Conservation (phyloP, 192 early-diverging fungal species). For the Umbelopsis sp. region DNA sequence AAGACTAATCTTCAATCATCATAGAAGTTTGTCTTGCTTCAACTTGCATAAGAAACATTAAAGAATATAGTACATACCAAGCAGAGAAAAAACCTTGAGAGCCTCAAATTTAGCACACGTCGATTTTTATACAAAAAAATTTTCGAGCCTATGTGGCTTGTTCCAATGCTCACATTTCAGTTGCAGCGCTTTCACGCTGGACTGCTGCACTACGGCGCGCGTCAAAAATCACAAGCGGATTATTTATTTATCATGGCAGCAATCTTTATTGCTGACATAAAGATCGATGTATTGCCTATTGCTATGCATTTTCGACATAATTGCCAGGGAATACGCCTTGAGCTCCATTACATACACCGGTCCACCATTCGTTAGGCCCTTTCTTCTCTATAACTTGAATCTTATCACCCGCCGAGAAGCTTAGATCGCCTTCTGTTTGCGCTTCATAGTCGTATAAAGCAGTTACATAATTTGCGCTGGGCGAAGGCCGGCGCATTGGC, state of each 20-base stretch:
- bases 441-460: conserved; percentile 83
- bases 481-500: conserved; percentile 31
- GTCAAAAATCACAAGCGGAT: too few relatives aligned
- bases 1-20: conserved; percentile 24
- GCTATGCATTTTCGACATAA: conserved; percentile 4
- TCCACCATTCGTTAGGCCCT: conserved; percentile 79
- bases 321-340: conserved; percentile 78
- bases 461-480: conserved; percentile 49
- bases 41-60: not conserved
- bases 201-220: too few relatives aligned
- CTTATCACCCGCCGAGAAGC: conserved; percentile 68
- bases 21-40: not conserved
- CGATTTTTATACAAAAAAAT: not conserved
- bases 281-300: too few relatives aligned
- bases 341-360: conserved; percentile 62
- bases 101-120: too few relatives aligned
- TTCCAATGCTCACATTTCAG: too few relatives aligned
- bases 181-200: too few relatives aligned
- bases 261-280: too few relatives aligned
- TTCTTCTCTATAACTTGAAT: conserved; percentile 73
- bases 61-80: not conserved
- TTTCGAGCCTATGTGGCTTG: not conserved
- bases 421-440: conserved; percentile 71
- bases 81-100: not conserved
- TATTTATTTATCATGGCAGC: too few relatives aligned